phyloP scores from a whole-genome alignment of 345 rosid species.

The Lagerstroemia speciosa region DNA sequence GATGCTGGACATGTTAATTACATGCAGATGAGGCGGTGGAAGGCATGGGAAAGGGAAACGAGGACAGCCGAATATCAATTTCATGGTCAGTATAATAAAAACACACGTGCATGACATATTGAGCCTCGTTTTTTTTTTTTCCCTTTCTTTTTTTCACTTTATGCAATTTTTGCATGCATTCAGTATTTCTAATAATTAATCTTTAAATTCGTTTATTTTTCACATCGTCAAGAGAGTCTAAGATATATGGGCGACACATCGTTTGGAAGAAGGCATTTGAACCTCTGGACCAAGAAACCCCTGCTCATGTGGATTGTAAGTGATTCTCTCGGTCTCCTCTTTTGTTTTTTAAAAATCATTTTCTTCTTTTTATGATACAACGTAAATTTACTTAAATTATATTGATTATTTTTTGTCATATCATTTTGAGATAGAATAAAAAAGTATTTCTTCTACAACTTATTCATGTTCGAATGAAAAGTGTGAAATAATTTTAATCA shows the following conservation, averaged over 20 bases:
- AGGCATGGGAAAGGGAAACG: constrained; percentile 77
- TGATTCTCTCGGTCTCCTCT: background rate
- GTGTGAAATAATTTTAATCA: too few relatives aligned
- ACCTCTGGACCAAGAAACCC: constrained; percentile 52
- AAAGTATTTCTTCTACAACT: too few relatives aligned
- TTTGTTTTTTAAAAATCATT: too few relatives aligned
- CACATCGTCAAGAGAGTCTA: constrained; percentile 80
- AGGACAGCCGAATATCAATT: constrained; percentile 69
- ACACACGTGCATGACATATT: too few relatives aligned
- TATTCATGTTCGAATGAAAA: too few relatives aligned
- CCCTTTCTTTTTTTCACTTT: too few relatives aligned
- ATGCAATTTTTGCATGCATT: background rate
- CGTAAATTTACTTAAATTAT: too few relatives aligned
- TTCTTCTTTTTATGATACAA: too few relatives aligned
- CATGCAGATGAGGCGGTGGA: constrained; percentile 84
- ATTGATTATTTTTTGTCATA: too few relatives aligned
- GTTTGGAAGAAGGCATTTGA: constrained; percentile 82
- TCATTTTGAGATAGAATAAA: too few relatives aligned
- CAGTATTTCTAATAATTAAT: background rate
- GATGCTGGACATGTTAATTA: too few relatives aligned
- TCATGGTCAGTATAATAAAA: constrained; percentile 25
- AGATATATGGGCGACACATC: constrained; percentile 91
- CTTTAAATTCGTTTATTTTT: background rate
- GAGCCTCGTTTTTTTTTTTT: background rate
- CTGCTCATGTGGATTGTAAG: constrained; percentile 66